Evolutionary conservation across 306 rosid species (phyloP), one percentile per base, ranked within the genome.

Genomic region (Vigna radiata): DNA sequence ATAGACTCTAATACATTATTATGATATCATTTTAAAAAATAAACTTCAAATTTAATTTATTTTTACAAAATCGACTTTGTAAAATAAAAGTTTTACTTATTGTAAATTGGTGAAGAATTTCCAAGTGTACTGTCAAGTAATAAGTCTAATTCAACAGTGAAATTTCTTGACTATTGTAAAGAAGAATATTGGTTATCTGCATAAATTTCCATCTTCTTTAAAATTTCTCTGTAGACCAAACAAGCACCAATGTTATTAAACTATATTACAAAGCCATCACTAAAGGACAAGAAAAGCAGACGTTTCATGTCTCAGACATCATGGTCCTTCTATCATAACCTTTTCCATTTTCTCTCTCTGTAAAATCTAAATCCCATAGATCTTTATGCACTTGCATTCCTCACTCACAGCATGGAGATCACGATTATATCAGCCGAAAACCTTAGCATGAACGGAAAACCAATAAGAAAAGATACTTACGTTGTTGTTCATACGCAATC

Each of bases 401-500:
- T 62, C 47, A 39, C 80, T 1, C 55, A 80, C 13, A 70, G 60
- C 17, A 16, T 87, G 2, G 88, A 89, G 73, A 19, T 89, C 69
- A 89, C 88, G 0, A 73, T 89, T 8, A 73, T 87, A 11, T 83
- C 89, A 0, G 82, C 78, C 1, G 89, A 89, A 47, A 78, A 81
- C 6, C 84, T 87, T 1, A 44, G 72, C 18, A 12, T 77, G 7
- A 72, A 79, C 13, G n/a, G 79, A 31, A 86, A 80, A 47, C 76
- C 83, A 2, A 43, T 83, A 8, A 81, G 10, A 59, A 85, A 75
- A 31, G 73, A 81, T 66, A 27, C 85, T 4, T 87, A 21, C 25
- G 88, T 73, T 2, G 50, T 72, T 6, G 79, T 85, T 10, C 61
- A 81, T 9, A 19, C 75, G 27, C 84, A 85, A 12, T 15, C 54